Percentiles rank a stretch among this genome's conserved stretches.
These are phyloP conservation scores for Meira miltonrushii DNA, from an alignment of 1,284 basidiomycete genomes.

Conservation along the genomic window DNA sequence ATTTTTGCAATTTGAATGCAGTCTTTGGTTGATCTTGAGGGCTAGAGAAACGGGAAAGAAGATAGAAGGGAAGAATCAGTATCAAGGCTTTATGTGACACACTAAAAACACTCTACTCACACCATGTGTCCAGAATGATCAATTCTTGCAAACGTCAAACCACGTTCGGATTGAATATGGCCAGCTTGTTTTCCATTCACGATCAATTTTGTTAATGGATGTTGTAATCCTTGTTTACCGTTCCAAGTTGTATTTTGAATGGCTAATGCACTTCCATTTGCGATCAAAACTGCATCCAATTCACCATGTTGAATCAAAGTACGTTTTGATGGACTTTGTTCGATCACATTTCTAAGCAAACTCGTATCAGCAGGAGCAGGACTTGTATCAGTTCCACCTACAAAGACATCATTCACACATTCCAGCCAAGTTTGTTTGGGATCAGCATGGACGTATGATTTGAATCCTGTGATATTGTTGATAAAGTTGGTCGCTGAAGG, in stretches of 20 bases:
- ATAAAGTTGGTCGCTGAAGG: constrained; percentile 22
- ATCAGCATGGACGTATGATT: constrained; percentile 39
- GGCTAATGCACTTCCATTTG: constrained; percentile 34
- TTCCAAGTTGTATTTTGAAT: constrained; percentile 51
- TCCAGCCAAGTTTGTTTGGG: constrained; percentile 24
- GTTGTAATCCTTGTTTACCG: constrained; percentile 43
- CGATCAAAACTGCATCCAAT: constrained; percentile 36
- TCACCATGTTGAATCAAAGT: constrained; percentile 41
- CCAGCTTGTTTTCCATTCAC: constrained; percentile 23
- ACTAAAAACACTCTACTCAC: constrained; percentile 6
- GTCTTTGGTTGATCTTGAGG: constrained; percentile 41
- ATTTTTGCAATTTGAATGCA: constrained; percentile 37
- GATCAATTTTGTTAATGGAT: constrained; percentile 20
- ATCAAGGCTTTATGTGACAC: constrained; percentile 11
- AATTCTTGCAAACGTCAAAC: constrained; percentile 29
- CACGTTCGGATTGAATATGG: constrained; percentile 29
- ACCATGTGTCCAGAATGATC: constrained; percentile 26
- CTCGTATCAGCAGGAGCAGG: constrained; percentile 11
- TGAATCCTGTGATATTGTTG: constrained; percentile 35
- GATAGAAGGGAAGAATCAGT: constrained; percentile 3
- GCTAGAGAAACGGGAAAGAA: constrained; percentile 16
- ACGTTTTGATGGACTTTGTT: constrained; percentile 22
- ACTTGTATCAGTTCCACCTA: constrained; percentile 7
- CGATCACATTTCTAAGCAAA: constrained; percentile 33
- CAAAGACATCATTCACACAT: constrained; percentile 30